Evolutionary conservation across 2,329 filamentous ascomycete species (phyloP), one percentile per base, ranked within the genome.

Genomic region (Pezicula radicicola): DNA sequence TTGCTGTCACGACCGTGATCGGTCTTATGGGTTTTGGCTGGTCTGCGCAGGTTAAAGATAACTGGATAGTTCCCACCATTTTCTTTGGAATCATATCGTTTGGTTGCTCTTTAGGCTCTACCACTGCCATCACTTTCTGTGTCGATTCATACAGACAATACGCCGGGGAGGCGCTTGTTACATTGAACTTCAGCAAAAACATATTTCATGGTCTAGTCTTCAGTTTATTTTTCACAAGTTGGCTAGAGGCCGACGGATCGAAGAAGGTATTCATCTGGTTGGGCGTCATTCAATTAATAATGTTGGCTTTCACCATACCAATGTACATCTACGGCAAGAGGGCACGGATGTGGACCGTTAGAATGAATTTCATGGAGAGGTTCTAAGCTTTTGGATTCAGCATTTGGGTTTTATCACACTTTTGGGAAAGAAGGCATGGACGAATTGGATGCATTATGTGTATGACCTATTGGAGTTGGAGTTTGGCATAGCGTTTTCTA

Each of bases 1-100:
- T 97, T 30, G 76, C 87, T 1, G 63, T 97, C 49, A 84, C 84
- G 3, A 97, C 92, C 0, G 83, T 85, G 1, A 83, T 93, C 30
- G 94, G 94, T 0, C 79, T 97, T 15, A 96, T 97, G 85, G 93
- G 91, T 2, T 97, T 94, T 64, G 93, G 93, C n/a, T 97, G 93
- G 94, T 91, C 88, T 9, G 90, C 88, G 0, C 70, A 90, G 56
- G 79, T 85, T 51, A 76, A 77, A 21, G 84, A 97, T 63, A 76
- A 79, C 19, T 97, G 89, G 89, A 95, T 96, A 48, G 89, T 96
- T 0, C 94, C 94, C 0, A 97, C 93, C 0, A 68, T 96, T 4
- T 97, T 97, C 72, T 97, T 97, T 59, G 93, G 93, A 6, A 69
- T 97, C 45, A 85, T 96, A 30, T 94, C 89, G 0, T 97, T 97